Evolutionary conservation across 169 alveolate species (phyloP), one percentile per base, ranked within the genome.

Genomic region (Ichthyophthirius multifiliis): DNA sequence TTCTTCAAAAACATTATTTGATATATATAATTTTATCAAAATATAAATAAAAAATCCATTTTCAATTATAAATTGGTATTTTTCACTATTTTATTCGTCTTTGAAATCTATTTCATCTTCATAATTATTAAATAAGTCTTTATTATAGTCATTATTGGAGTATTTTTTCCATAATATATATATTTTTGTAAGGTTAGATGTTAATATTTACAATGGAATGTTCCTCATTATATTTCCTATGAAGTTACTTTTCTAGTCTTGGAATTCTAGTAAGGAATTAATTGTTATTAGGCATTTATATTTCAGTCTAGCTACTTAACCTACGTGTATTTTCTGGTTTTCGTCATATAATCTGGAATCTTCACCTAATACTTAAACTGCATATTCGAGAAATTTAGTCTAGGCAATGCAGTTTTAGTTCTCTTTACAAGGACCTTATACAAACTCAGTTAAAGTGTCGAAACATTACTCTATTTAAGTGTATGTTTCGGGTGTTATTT

Each of bases 341-440:
- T n/a, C n/a, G n/a, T n/a, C n/a, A n/a, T n/a, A n/a, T n/a, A n/a
- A n/a, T n/a, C n/a, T n/a, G n/a, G n/a, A n/a, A 71, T 71, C 76
- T 39, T 81, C 86, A 4, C 44, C 30, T 30, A 81, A 27, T 7
- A 81, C 64, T 6, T 71, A 30, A n/a, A 81, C 75, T 12, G 74
- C 82, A 55, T 71, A 71, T 37, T 81, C 86, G 31, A 81, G 37
- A 35, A 81, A 81, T 47, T 73, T 81, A 31, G 82, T 67, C 35
- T 73, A 71, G 5, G 63, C n/a, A 5, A 81, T 45, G 5, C 82
- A 16, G 16, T 73, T 35, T 55, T 81, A 43, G 55, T 81, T 81
- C 20, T 71, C 67, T 20, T 27, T 34, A 18, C 86, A 81, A 30
- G 86, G 86, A 7, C 86, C 86, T 81, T 81, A 31, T 4, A 81